phyloP scores from a whole-genome alignment of 1,139 yeast genomes.

The Lodderomyces jiufengensis region DNA sequence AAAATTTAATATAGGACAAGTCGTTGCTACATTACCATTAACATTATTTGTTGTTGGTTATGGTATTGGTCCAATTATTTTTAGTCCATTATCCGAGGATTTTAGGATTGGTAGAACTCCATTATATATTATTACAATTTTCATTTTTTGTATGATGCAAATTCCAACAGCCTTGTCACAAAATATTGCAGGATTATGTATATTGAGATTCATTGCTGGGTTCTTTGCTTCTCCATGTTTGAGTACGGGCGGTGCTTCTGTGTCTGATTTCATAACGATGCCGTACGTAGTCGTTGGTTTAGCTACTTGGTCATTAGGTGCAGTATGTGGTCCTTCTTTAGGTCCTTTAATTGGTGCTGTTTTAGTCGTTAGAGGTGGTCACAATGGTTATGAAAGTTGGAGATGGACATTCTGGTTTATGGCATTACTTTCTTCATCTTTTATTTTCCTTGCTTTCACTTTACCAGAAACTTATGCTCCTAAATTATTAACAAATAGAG shows the following conservation, averaged over 20 bases:
- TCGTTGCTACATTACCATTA: slow-evolving; percentile 43
- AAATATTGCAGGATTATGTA: slow-evolving; percentile 29
- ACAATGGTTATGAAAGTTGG: slow-evolving; percentile 24
- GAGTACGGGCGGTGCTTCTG: slow-evolving; percentile 36
- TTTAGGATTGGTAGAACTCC: slow-evolving; percentile 51
- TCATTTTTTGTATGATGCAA: slow-evolving; percentile 31
- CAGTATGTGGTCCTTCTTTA: slow-evolving; percentile 30
- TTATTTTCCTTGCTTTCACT: slow-evolving; percentile 29
- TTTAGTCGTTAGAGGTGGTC: slow-evolving; percentile 18
- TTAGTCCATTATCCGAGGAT: slow-evolving; percentile 53
- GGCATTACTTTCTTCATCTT: slow-evolving; percentile 32
- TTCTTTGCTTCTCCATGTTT: slow-evolving; percentile 35
- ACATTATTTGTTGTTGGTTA: slow-evolving; percentile 47
- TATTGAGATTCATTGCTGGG: slow-evolving; percentile 33
- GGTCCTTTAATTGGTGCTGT: slow-evolving; percentile 34
- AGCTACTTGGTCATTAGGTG: slow-evolving; percentile 30
- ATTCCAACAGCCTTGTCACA: slow-evolving; percentile 30
- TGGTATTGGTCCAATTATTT: slow-evolving; percentile 53
- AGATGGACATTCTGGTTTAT: slow-evolving; percentile 47
- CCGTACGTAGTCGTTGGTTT: slow-evolving; percentile 27
- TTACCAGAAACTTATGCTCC: slow-evolving; percentile 52
- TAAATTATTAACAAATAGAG: slow-evolving; percentile 45
- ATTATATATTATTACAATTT: slow-evolving; percentile 27
- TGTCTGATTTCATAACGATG: slow-evolving; percentile 20
- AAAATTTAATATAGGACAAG: slow-evolving; percentile 42